Percentiles rank a stretch among this genome's conserved stretches.
These are phyloP conservation scores for Ramaria sp. DNA, from an alignment of 768 basidiomycete genomes.

Conservation along the genomic window DNA sequence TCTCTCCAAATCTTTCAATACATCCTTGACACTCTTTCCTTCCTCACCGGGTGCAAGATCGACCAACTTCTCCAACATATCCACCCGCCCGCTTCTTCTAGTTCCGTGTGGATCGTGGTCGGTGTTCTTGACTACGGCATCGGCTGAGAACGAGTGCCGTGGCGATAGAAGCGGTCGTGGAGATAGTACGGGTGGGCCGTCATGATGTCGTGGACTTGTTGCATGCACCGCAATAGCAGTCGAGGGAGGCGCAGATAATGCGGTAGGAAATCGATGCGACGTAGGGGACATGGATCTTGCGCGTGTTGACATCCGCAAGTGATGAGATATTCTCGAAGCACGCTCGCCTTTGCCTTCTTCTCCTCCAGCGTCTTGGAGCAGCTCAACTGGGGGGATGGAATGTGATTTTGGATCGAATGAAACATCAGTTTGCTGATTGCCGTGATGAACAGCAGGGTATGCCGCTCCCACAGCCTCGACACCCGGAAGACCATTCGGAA, in stretches of 20 bases:
- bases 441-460: constrained; percentile 20
- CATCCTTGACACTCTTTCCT: constrained; percentile 28
- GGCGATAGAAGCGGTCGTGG: constrained; percentile 64
- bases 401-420: neutral
- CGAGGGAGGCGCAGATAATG: constrained; percentile 12
- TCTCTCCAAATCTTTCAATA: constrained; percentile 25
- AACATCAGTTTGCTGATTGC: constrained; percentile 12
- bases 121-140: constrained; percentile 19
- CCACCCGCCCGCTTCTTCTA: constrained; percentile 49
- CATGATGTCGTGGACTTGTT: constrained; percentile 10
- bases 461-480: constrained; percentile 12
- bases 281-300: constrained; percentile 53
- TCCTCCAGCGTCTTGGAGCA: constrained; percentile 21
- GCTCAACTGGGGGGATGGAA: neutral
- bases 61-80: constrained; percentile 63
- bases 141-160: constrained; percentile 40
- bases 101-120: constrained; percentile 8
- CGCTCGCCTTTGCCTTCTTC: constrained; percentile 54
- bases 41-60: constrained; percentile 4
- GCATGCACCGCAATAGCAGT: constrained; percentile 8
- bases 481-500: neutral
- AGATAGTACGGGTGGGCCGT: constrained; percentile 38
- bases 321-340: constrained; percentile 47
- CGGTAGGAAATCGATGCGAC: constrained; percentile 39
- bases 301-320: constrained; percentile 45